Evolutionary conservation across 441 rosid genomes (phyloP), one percentile per base, ranked within the genome.

Genomic region (Francoa sonchifolia): DNA sequence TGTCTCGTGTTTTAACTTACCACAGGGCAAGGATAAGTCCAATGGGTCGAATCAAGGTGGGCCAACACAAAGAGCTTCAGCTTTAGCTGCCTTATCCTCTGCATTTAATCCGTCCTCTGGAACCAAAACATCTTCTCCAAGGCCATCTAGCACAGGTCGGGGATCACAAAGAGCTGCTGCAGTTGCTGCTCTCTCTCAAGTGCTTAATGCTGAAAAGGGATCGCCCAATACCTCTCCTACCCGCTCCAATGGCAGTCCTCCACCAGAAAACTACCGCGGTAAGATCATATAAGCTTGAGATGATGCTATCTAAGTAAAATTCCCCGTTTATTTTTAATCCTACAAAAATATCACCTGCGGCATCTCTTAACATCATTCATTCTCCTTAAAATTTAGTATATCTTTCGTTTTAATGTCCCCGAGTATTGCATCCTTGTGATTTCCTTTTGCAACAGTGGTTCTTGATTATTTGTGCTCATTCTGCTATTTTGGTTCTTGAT

Each of bases 131-230:
- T 58, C 82, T 15, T 18, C 77, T 54, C 48, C 71, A 45, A 93
- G 56, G 82, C 33, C 78, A 49, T 36, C 65, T 22, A 71, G 66
- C 31, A 25, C 53, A 0, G 45, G 79, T 39, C 84, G 65, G 59
- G 94, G 89, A 50, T 80, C 96, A 15, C 99, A 93, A 55, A 84
- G 94, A 63, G 94, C 96, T 30, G 99, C 99, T 39, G 99, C 99
- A 21, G 93, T 87, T 31, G 99, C 99, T 31, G 99, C 96, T 63
- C 90, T 93, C 52, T 93, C 97, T 5, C 67, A 74, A 19, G 97
- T 88, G 57, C 97, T 93, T 53, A 77, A 77, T 18, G 97, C 95
- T 38, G 99, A 88, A 57, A 76, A 76, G 78, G 77, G 48, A 65
- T 65, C 89, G 8, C 82, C 84, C 10, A 93, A 70, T 48, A 43